These are phyloP conservation scores for Talaromyces sp. DNA, from an alignment of 2,329 filamentous ascomycete genomes.

Conservation along the genomic window DNA sequence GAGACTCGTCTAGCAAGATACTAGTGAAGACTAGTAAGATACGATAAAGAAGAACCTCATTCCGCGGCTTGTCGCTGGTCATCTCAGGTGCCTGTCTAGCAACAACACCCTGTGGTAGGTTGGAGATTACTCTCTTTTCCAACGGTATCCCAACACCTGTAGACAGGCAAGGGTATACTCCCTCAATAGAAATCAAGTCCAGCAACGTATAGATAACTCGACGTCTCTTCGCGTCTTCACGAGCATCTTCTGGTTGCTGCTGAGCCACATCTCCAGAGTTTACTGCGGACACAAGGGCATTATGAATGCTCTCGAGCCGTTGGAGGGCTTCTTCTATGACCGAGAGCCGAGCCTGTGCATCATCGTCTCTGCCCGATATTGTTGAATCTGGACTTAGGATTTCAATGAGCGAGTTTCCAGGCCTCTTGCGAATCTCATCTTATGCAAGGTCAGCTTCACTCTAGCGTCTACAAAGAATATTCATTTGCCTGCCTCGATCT, in stretches of 20 bases:
- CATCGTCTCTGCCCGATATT: conserved; percentile 1
- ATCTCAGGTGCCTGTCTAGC: conserved; percentile 31
- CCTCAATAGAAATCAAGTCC: conserved; percentile 44
- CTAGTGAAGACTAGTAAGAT: conserved; percentile 30
- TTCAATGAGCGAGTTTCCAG: conserved; percentile 35
- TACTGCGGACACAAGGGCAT: conserved; percentile 30
- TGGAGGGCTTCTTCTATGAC: conserved; percentile 36
- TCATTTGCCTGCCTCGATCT: conserved; percentile 38
- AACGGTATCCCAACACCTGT: conserved; percentile 43
- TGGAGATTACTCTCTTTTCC: conserved; percentile 43
- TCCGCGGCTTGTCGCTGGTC: conserved; percentile 23
- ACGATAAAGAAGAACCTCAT: conserved; percentile 30
- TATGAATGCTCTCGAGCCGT: conserved; percentile 35
- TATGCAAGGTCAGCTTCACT: conserved; percentile 30
- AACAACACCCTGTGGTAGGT: conserved; percentile 42
- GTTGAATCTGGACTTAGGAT: conserved; percentile 27
- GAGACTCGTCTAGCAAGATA: conserved; percentile 32
- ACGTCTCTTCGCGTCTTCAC: conserved; percentile 43
- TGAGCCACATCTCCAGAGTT: conserved; percentile 14
- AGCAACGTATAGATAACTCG: conserved; percentile 40
- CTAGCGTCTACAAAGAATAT: conserved; percentile 19
- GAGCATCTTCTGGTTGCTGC: conserved; percentile 27
- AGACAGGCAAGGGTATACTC: conserved; percentile 44
- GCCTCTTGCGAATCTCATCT: conserved; percentile 40
- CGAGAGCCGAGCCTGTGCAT: conserved; percentile 22